These are phyloP conservation scores for Claviceps paspali DNA, from an alignment of 2,329 filamentous ascomycete genomes.

Conservation along the genomic window DNA sequence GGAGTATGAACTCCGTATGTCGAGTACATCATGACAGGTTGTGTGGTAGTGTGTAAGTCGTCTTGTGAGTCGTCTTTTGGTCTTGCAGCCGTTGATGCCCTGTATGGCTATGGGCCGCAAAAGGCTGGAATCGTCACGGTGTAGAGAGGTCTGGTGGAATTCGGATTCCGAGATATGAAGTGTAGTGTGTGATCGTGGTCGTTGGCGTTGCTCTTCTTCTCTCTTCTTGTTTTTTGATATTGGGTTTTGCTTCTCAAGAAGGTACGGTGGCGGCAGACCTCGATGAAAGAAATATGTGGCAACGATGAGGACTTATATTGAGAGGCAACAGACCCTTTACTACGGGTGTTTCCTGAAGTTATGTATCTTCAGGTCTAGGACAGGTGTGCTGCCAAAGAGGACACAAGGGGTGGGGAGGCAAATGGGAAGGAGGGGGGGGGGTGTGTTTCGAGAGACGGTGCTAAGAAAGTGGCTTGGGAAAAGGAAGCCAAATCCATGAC, in stretches of 20 bases:
- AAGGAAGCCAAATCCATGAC: constrained; percentile 19
- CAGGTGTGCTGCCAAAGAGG: background rate
- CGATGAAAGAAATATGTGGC: background rate
- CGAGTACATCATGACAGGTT: constrained; percentile 16
- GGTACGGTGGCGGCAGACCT: background rate
- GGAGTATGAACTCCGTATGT: constrained; percentile 13
- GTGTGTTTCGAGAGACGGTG: constrained; percentile 15
- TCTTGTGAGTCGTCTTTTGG: background rate
- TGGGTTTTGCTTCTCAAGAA: too few relatives aligned
- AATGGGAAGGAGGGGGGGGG: too few relatives aligned
- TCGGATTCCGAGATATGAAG: too few relatives aligned
- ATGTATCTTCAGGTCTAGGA: constrained; percentile 11
- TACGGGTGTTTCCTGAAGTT: too few relatives aligned
- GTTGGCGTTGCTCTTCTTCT: too few relatives aligned
- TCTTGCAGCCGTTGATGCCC: too few relatives aligned
- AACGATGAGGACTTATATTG: background rate
- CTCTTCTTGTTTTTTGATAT: too few relatives aligned
- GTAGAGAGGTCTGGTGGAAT: too few relatives aligned
- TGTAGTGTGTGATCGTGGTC: too few relatives aligned
- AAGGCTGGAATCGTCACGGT: too few relatives aligned
- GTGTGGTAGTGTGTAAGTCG: background rate
- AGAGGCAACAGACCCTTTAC: too few relatives aligned
- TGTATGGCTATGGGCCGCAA: too few relatives aligned
- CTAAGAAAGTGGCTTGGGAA: constrained; percentile 16
- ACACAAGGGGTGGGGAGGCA: background rate